Conservation (phyloP, 495 filamentous ascomycete genomes). For the Lasiosphaeria miniovina region DNA sequence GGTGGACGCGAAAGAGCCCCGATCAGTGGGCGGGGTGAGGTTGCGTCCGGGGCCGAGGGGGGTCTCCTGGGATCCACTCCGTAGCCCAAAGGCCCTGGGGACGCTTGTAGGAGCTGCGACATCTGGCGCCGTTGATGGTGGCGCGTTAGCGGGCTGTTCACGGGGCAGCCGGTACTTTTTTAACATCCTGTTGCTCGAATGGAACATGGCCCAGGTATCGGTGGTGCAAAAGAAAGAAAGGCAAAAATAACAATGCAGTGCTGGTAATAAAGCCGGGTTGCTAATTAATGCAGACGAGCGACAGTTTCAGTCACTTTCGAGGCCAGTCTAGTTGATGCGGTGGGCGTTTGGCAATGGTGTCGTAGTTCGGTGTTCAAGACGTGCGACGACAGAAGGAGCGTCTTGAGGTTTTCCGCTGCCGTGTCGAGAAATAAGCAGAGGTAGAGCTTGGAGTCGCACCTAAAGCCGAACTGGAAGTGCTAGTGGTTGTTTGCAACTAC, state of each 20-base stretch:
- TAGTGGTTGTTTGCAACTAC: too few species aligned
- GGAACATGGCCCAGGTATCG: conserved; percentile 7
- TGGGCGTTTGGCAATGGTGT: too few species aligned
- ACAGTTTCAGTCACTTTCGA: too few species aligned
- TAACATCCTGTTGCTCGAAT: conserved; percentile 7
- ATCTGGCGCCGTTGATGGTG: neutral
- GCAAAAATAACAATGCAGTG: neutral
- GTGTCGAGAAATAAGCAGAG: too few species aligned
- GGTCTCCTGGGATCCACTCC: conserved; percentile 1
- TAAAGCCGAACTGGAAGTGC: too few species aligned
- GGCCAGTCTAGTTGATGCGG: too few species aligned
- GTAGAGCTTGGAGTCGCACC: too few species aligned
- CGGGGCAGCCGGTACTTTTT: conserved; percentile 10
- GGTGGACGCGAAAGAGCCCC: neutral
- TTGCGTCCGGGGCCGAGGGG: neutral
- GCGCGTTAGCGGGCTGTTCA: neutral
- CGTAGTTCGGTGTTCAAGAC: too few species aligned
- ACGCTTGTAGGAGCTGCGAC: neutral
- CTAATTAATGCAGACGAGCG: too few species aligned
- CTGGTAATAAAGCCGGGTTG: neutral
- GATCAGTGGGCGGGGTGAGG: conserved; percentile 1
- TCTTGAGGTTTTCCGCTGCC: too few species aligned
- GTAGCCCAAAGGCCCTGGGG: neutral
- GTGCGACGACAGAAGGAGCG: too few species aligned
- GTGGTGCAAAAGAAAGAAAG: neutral